Evolutionary conservation across 768 basidiomycete species (phyloP).

Genomic region (Tylopilus rubrobrunneus): DNA sequence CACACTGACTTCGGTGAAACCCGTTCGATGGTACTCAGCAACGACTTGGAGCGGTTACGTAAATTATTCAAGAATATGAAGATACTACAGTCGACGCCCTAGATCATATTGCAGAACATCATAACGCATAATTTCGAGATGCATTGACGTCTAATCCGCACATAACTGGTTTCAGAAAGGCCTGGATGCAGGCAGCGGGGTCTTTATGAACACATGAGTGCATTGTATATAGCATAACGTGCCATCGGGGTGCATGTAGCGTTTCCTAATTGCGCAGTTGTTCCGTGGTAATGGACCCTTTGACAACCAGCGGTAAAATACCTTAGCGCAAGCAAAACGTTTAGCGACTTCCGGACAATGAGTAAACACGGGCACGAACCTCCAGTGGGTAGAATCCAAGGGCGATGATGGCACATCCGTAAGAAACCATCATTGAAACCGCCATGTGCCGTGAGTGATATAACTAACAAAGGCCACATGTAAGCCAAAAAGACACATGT

Average conservation of each 20-base stretch:
- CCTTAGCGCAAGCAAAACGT: slow-evolving; percentile 9
- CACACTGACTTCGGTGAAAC: too few species aligned
- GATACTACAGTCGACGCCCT: too few species aligned
- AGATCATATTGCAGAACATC: too few species aligned
- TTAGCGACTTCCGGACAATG: background rate
- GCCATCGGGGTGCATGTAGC: background rate
- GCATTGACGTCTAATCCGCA: too few species aligned
- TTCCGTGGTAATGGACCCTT: background rate
- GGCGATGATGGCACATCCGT: slow-evolving; percentile 38
- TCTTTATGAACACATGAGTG: background rate
- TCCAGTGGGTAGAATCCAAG: slow-evolving; percentile 56
- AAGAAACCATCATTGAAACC: slow-evolving; percentile 60
- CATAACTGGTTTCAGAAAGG: too few species aligned
- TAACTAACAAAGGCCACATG: slow-evolving; percentile 35
- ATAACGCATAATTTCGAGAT: too few species aligned
- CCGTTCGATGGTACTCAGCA: too few species aligned
- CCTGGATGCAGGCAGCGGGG: too few species aligned
- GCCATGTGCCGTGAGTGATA: slow-evolving; percentile 64
- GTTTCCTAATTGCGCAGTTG: slow-evolving; percentile 2
- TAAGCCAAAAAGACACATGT: background rate
- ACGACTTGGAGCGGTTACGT: too few species aligned
- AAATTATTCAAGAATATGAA: too few species aligned
- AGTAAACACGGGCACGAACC: slow-evolving; percentile 39
- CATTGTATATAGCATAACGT: background rate
- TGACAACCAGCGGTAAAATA: slow-evolving; percentile 26